Base-by-base conservation (phyloP, 768 basidiomycete species). In the Royoungia palumana region DNA sequence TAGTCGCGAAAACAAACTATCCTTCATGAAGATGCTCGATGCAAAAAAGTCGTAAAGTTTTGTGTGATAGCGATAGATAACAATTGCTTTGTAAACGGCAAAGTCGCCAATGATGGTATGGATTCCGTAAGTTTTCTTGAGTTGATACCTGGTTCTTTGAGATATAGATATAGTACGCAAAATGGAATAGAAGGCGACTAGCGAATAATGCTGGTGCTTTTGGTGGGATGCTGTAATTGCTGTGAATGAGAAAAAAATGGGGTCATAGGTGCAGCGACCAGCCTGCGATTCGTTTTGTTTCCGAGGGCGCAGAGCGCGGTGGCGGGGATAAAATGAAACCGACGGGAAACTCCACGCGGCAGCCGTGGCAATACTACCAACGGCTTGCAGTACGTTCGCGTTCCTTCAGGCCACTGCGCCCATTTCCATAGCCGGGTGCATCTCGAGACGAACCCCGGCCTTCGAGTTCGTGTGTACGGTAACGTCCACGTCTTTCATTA, bases 391-490 rank as follows among this genome's bases (percentile, higher is more conserved):
- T 61, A 32, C 72, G 68, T 46, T 71, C 71, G 38, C 74, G 71
- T 35, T 72, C 70, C 58, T 78, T 54, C 42, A 87, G 64, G 7
- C 85, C 86, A 54, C 83, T 87, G 43, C 85, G 77, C 44, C 85
- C 85, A 35, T 69, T 70, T 6, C 83, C 85, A 50, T 69, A 81
- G 9, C 85, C 85, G 32, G 84, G 84, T 3, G 79, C 83, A 32
- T 72, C 68, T n/a, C 66, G 67, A 28, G 70, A 69, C 40, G 57
- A 57, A 25, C 67, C 71, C 17, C 68, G 53, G 2, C 70, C 76
- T 36, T 77, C 75, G 44, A 85, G 65, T 58, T 84, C 82, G 6
- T 80, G 74, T 8, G 70, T 72, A 46, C 78, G 72, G 47, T 77
- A 68, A 6, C 85, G 75, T 13, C 85, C 86, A 50, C 85, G 71